Base-by-base conservation (phyloP, 2,329 filamentous ascomycete species). In the Penicillium griseofulvum region DNA sequence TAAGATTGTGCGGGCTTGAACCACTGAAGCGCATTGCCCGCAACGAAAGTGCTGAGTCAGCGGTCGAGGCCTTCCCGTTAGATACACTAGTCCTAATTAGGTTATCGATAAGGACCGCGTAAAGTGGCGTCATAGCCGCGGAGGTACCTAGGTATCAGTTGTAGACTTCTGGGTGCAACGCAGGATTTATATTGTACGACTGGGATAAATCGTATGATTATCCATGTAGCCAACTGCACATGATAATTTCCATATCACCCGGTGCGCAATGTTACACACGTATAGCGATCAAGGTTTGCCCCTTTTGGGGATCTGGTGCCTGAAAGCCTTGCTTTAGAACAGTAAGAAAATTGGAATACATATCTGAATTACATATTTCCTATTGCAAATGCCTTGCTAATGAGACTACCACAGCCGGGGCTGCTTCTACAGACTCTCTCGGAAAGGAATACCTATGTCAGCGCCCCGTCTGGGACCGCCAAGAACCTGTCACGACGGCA, bases 31-130 rank as follows among this genome's bases (percentile, higher is more conserved):
- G 17, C 43, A 39, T 29, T 16, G 26, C 34, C 24, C 33, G 41
- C 26, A 49, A 19, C 41, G 61, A 59, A 58, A 61, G 37, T 49
- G 66, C 62, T 71, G 65, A 72, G 49, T 72, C 68, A 71, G 62
- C 66, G 48, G 49, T 54, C 52, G 51, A 58, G 56, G 53, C 61
- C 55, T 28, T 4, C 41, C 61, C 52, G 28, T 47, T 50, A 57
- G 51, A 48, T 46, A 24, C 42, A 52, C 60, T 65, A 65, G 48
- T 54, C 58, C 59, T 2, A 5, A 49, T 65, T 51, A 3, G 59
- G 59, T 41, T 57, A 61, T 67, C 57, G 60, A 64, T 64, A 62
- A 62, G 60, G 46, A 2, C 29, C 5, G 6, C 57, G 39, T 42
- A 34, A 31, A 37, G 50, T 61, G 52, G 52, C 58, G 52, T 62